Percentiles rank a stretch among this genome's conserved stretches.
Evolutionary conservation across 1,284 basidiomycete species (phyloP).

Genomic region (Leccinum fallax): DNA sequence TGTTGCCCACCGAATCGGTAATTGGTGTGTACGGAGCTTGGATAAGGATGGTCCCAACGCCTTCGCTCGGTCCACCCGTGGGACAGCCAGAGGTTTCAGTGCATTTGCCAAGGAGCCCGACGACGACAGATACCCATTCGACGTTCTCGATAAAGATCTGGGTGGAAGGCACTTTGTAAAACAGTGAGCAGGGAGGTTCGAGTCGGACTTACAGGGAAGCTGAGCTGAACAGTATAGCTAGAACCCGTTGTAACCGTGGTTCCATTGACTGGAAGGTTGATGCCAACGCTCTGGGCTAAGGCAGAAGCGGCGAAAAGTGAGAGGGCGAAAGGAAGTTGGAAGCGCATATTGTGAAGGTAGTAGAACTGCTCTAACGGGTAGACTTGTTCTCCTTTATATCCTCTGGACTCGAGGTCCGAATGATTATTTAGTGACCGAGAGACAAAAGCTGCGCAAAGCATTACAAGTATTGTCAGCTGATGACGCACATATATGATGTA

Average conservation of each 20-base stretch:
- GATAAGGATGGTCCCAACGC: background rate
- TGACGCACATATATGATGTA: background rate
- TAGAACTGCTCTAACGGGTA: no score
- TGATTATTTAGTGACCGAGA: background rate
- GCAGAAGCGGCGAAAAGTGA: background rate
- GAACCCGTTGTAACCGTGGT: background rate
- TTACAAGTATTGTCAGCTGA: background rate
- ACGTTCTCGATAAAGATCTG: slow-evolving; percentile 3
- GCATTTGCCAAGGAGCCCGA: background rate
- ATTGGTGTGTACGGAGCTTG: background rate
- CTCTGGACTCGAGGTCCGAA: background rate
- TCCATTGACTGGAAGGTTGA: background rate
- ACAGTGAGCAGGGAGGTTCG: background rate
- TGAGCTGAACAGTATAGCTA: background rate
- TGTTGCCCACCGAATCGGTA: background rate
- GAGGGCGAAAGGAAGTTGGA: background rate
- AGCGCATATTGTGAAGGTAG: background rate
- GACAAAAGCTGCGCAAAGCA: background rate
- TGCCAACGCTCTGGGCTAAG: background rate
- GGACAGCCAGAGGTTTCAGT: background rate
- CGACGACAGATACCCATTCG: background rate
- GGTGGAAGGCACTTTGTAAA: background rate
- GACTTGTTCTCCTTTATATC: background rate
- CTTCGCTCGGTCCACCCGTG: background rate
- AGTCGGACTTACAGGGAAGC: background rate